These are phyloP conservation scores for Fusarium burgessii DNA, from an alignment of 2,329 filamentous ascomycete species.

Conservation along the genomic window DNA sequence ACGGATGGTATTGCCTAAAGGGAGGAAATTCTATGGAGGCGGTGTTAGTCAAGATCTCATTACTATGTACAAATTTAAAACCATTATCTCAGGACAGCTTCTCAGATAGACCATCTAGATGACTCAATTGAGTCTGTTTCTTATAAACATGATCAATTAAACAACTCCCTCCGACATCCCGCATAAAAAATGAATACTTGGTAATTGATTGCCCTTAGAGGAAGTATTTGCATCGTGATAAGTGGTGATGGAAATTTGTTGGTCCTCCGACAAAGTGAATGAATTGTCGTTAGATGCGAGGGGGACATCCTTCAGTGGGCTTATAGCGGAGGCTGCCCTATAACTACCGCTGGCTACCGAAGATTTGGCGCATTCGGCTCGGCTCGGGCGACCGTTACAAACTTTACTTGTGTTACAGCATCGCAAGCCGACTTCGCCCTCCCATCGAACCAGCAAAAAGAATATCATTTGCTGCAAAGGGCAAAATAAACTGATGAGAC, in stretches of 20 bases:
- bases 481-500: constrained; percentile 32
- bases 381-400: neutral
- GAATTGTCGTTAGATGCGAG: neutral
- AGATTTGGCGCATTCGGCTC: neutral
- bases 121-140: neutral
- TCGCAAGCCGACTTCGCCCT: neutral
- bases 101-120: constrained; percentile 14
- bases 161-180: fast-evolving
- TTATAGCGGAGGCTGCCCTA: neutral
- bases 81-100: constrained; percentile 9
- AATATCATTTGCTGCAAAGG: fast-evolving
- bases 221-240: neutral
- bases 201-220: neutral
- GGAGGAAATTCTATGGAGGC: neutral
- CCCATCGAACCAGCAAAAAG: neutral
- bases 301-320: neutral
- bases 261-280: fast-evolving
- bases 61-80: constrained; percentile 27
- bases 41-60: neutral
- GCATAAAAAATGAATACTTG: neutral
- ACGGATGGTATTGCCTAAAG: fast-evolving
- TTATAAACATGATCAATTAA: neutral
- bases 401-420: neutral
- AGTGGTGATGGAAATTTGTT: neutral
- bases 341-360: neutral